These are phyloP conservation scores for Ceratobasidium sp. DNA, from an alignment of 1,284 basidiomycete genomes.

Conservation along the genomic window DNA sequence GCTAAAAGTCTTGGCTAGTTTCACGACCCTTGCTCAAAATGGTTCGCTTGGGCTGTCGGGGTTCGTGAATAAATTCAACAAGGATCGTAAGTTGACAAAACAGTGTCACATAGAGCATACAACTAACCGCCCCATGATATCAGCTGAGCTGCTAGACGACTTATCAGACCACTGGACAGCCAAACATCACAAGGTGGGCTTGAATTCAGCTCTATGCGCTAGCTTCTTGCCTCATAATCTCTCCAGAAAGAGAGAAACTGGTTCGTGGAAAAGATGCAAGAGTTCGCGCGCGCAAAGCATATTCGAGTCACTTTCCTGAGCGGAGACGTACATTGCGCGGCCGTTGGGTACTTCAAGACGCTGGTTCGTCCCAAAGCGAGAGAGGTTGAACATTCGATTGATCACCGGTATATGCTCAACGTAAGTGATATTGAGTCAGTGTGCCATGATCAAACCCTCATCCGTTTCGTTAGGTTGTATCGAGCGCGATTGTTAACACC, in stretches of 20 bases:
- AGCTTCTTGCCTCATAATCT: not conserved
- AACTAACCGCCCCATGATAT: not conserved
- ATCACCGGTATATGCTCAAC: constrained; percentile 89
- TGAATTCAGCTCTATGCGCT: too few relatives aligned
- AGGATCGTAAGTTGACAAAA: constrained; percentile 55
- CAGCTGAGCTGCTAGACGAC: constrained; percentile 88
- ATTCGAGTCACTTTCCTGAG: constrained; percentile 83
- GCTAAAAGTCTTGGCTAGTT: not conserved
- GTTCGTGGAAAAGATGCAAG: constrained; percentile 81
- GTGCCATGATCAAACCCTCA: not conserved
- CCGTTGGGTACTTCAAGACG: constrained; percentile 83
- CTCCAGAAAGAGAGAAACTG: constrained; percentile 85
- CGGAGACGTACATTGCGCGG: constrained; percentile 90
- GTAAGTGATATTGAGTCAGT: constrained; percentile 43
- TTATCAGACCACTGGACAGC: constrained; percentile 62
- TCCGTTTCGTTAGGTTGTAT: constrained; percentile 53
- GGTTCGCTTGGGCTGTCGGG: constrained; percentile 67
- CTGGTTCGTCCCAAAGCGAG: constrained; percentile 58
- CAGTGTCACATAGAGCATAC: not conserved
- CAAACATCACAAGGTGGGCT: constrained; percentile 71
- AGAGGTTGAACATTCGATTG: constrained; percentile 59
- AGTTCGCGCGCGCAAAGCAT: constrained; percentile 64
- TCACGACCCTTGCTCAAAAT: constrained; percentile 42
- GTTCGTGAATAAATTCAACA: constrained; percentile 92
- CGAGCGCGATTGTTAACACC: constrained; percentile 83